Base-by-base conservation (phyloP, 1,284 basidiomycete genomes). In the Tylopilus sp. region DNA sequence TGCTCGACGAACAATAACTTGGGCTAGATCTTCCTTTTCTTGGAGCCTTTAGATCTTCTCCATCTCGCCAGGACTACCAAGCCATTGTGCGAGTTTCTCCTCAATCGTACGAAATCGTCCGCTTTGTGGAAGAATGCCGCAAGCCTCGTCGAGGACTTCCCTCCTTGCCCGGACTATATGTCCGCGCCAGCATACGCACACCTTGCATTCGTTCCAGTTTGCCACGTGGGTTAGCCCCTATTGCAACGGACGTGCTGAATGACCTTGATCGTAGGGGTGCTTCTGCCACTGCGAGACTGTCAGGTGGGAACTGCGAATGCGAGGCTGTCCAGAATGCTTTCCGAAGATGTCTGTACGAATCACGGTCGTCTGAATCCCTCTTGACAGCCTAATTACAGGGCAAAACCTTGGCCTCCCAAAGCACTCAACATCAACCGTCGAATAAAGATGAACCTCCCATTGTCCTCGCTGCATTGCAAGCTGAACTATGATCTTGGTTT, bases 41-140 rank as follows among this genome's bases (percentile, higher is more conserved):
- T 74, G 12, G 56, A 65, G 19, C 71, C 74, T 2, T 23, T 57
- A 18, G 72, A 74, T 54, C 57, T 75, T 7, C 60, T 79, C 13
- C 61, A 65, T 50, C 66, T 78, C 2, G 55, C 73, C 9, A 63
- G 74, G 19, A 67, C 71, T 9, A 71, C 65, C 15, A 71, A 68
- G 30, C 48, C 53, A 0, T 56, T 77, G 15, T 70, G 74, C 16
- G 47, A 50, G 8, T 57, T 72, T 12, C 64, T 78, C 16, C 59
- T 74, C 57, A 55, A 51, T 23, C 65, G 63, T n/a, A 54, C 60
- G 12, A 50, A 41, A 30, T 64, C 68, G 0, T 59, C 55, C 12
- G 52, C 52, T 0, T 51, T 73, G 21, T 77, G 74, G 75, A 67
- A 61, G 35, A 50, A 49, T 13, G 55, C 59, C 12, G 58, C 70